Percentiles rank a stretch among this genome's conserved stretches.
These are phyloP conservation scores for Fusarium pseudocircinatum DNA, from an alignment of 2,329 filamentous ascomycete species.

Conservation along the genomic window DNA sequence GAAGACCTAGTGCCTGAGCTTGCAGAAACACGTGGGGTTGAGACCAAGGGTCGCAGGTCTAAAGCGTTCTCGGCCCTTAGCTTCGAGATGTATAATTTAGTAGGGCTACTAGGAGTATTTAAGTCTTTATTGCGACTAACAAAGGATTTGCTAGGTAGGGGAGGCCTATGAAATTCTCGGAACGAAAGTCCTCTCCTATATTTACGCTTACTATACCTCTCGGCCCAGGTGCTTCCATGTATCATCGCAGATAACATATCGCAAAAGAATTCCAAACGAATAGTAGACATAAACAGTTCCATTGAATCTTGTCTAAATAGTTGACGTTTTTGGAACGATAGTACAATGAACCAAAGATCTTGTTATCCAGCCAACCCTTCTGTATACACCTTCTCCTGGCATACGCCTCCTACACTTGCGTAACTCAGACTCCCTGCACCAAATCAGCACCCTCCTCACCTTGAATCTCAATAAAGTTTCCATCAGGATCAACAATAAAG, in stretches of 20 bases:
- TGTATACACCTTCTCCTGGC: too few species aligned
- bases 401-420: too few species aligned
- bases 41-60: not conserved
- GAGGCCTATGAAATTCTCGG: too few species aligned
- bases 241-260: too few species aligned
- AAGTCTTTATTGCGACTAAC: not conserved
- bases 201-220: too few species aligned
- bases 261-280: too few species aligned
- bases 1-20: not conserved
- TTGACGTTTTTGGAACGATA: not conserved
- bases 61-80: not conserved
- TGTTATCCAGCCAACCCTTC: not conserved
- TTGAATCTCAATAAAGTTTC: constrained; percentile 15
- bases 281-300: too few species aligned
- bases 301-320: too few species aligned
- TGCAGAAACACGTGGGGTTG: not conserved
- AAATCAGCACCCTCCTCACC: not conserved
- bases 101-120: not conserved
- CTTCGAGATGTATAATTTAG: not conserved
- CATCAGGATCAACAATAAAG: constrained; percentile 5
- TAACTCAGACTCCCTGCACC: not conserved
- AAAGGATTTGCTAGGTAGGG: too few species aligned
- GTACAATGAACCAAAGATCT: rapidly evolving
- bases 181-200: too few species aligned
- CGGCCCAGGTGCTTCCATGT: too few species aligned